Conservation (phyloP, 106 monocot genomes). For the Dendrobium nobile region DNA sequence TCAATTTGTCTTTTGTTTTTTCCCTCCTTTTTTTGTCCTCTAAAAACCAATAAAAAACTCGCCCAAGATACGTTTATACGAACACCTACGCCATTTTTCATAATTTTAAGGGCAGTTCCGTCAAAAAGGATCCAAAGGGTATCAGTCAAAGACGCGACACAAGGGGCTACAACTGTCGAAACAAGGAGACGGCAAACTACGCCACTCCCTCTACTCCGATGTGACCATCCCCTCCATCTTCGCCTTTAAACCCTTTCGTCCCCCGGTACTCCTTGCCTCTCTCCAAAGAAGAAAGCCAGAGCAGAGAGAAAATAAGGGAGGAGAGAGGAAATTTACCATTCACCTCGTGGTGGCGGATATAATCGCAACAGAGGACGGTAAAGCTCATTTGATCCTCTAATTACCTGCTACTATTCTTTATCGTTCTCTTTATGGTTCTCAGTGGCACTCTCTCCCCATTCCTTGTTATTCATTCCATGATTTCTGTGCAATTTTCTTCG, state of each 20-base stretch:
- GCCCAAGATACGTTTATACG: no score
- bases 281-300: background rate
- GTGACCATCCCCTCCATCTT: background rate
- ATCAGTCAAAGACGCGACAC: background rate
- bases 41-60: background rate
- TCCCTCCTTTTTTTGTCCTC: no score
- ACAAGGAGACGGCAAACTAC: background rate
- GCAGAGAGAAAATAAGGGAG: background rate
- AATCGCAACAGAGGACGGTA: constrained; percentile 2
- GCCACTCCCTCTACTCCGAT: constrained; percentile 1
- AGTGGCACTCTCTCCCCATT: background rate
- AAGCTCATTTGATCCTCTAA: background rate
- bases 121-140: background rate
- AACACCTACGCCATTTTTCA: background rate
- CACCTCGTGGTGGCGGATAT: background rate
- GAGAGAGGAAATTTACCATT: background rate
- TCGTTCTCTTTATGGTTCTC: background rate
- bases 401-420: background rate
- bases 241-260: background rate
- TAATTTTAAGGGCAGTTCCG: background rate
- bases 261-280: background rate
- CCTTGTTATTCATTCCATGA: background rate
- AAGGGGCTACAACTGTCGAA: constrained; percentile 1
- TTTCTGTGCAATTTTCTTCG: background rate
- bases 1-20: no score